A percentile compares a stretch with the other conserved stretches of the same genome.
Conservation (phyloP, 768 basidiomycete species). For the Naganishia friedmannii region DNA sequence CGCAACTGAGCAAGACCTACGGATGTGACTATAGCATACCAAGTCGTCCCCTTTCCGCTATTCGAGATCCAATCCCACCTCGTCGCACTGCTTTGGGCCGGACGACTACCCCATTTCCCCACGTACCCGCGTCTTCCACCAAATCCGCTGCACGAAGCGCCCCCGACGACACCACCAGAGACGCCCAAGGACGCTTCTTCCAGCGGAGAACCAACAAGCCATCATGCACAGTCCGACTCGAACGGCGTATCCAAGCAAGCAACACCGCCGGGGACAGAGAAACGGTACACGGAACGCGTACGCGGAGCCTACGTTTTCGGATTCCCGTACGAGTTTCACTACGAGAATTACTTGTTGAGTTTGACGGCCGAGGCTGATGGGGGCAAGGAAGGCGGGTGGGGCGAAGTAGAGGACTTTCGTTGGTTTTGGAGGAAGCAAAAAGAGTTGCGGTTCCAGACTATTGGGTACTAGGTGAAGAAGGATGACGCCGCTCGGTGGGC, state of each 20-base stretch:
- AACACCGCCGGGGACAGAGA: background rate
- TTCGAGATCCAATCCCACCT: conserved; percentile 71
- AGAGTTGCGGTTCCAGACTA: conserved; percentile 37
- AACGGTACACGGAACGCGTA: conserved; percentile 31
- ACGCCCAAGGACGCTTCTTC: conserved; percentile 22
- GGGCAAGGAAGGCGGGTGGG: conserved; percentile 37
- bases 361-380: conserved; percentile 42
- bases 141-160: background rate
- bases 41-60: conserved; percentile 70
- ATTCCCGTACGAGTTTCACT: conserved; percentile 45
- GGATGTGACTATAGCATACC: no score
- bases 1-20: no score
- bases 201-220: no score
- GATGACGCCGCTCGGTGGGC: no score
- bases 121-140: conserved; percentile 34
- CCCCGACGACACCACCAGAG: conserved; percentile 24
- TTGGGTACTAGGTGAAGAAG: conserved; percentile 43
- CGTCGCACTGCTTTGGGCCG: conserved; percentile 46
- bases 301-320: conserved; percentile 39
- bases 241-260: background rate
- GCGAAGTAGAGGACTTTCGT: conserved; percentile 41
- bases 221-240: no score
- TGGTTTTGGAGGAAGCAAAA: conserved; percentile 40
- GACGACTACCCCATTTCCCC: conserved; percentile 42
- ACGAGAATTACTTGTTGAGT: conserved; percentile 44